Evolutionary conservation across 2,329 filamentous ascomycete genomes (phyloP).

Genomic region (Pyrenophora teres): DNA sequence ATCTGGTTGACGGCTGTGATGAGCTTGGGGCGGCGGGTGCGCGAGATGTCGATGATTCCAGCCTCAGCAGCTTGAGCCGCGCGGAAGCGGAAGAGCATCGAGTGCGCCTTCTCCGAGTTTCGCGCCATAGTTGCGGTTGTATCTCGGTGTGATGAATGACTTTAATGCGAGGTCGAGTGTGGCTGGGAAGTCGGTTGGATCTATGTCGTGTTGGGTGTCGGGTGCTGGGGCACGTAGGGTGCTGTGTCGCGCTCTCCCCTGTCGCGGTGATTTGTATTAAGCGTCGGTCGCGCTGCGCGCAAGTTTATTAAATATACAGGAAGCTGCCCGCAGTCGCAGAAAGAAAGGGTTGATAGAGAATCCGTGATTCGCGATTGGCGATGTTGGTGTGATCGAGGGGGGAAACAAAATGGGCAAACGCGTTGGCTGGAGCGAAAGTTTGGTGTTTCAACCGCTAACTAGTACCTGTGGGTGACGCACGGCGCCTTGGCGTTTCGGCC

Average conservation of each 20-base stretch:
- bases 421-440: slow-evolving; percentile 41
- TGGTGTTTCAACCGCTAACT: slow-evolving; percentile 29
- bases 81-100: slow-evolving; percentile 99
- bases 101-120: slow-evolving; percentile 98
- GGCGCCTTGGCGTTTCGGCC: slow-evolving; percentile 31
- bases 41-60: slow-evolving; percentile 91
- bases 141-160: neutral
- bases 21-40: slow-evolving; percentile 84
- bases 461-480: slow-evolving; percentile 25
- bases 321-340: slow-evolving; percentile 38
- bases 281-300: slow-evolving; percentile 3
- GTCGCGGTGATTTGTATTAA: slow-evolving; percentile 13
- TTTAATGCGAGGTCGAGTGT: neutral
- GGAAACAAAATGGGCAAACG: slow-evolving; percentile 19
- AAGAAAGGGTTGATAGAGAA: slow-evolving; percentile 13
- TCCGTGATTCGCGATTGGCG: slow-evolving; percentile 17
- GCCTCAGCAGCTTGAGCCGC: slow-evolving; percentile 95
- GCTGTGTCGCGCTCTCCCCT: slow-evolving; percentile 11
- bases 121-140: slow-evolving; percentile 65
- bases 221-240: slow-evolving; percentile 5
- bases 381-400: slow-evolving; percentile 18
- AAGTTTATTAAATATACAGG: slow-evolving; percentile 20
- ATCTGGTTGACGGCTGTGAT: slow-evolving; percentile 87
- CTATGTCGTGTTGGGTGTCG: neutral
- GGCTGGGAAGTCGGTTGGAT: neutral